Evolutionary conservation across 345 rosid genomes (phyloP), one percentile per base, ranked within the genome.

Genomic region (Camelina hispida): DNA sequence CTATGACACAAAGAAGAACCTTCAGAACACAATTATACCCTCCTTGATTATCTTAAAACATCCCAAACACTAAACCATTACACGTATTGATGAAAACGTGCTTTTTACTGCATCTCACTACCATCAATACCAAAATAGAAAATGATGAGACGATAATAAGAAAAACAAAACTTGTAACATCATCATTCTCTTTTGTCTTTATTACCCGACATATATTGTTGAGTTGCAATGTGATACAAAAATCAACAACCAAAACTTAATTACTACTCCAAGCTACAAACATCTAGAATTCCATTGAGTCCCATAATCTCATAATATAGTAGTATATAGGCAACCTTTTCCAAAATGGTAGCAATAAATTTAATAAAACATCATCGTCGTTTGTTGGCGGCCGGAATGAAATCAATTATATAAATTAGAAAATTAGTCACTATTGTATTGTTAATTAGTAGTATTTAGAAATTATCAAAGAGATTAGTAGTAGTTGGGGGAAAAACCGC

Each of bases 251-350:
- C 17, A 48, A 42, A 32, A 44, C 66, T 58, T 57, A 43, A 14
- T 18, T 32, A 34, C 25, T 22, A 71, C 66, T 47, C 57, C 23
- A 59, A 59, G 38, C 14, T 22, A 59, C 50, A 48, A 48, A 48
- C 38, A 58, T 46, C 22, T 58, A 57, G 34, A 58, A 11, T 28
- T 42, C 9, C 30, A 42, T 6, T 28, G 63, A 30, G 65, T 17
- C 20, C 9, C 18, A 16, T 9, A 55, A 25, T 43, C 64, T 69
- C 20, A 32, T 18, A 8, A 34, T 5, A 17, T 2, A 23, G 42
- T n/a, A n/a, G n/a, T n/a, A n/a, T 25, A 11, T 42, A 25, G 43
- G 28, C 4, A 16, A 11, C 3, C 23, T 25, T 16, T 44, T 46
- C 10, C 54, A 28, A 44, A 63, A 11, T 20, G 32, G 18, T 42